Evolutionary conservation across 2,329 filamentous ascomycete genomes (phyloP).

Genomic region (Trichoderma koningii): DNA sequence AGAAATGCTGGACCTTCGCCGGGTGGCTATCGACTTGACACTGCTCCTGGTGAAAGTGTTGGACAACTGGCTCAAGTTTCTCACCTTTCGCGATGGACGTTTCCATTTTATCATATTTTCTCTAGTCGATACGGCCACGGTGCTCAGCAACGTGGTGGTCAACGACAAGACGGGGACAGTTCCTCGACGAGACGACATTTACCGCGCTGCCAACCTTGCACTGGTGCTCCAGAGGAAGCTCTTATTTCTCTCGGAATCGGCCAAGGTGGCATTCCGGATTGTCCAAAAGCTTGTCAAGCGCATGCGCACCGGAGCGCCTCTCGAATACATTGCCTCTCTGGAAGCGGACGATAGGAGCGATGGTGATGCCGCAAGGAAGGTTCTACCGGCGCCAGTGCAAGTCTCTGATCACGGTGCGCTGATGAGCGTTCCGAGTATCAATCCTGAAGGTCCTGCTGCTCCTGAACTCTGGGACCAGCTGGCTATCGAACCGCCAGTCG

Average conservation of each 20-base stretch:
- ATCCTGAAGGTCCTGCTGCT: background rate
- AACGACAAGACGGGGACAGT: slow-evolving; percentile 48
- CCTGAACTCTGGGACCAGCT: background rate
- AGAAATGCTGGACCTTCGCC: slow-evolving; percentile 42
- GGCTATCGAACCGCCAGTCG: background rate
- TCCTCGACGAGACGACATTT: slow-evolving; percentile 44
- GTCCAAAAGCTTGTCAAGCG: slow-evolving; percentile 34
- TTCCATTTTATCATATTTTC: slow-evolving; percentile 55
- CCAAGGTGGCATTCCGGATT: slow-evolving; percentile 42
- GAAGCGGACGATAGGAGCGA: background rate
- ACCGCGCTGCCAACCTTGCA: slow-evolving; percentile 42
- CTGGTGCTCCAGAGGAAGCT: slow-evolving; percentile 40
- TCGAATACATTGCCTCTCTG: background rate
- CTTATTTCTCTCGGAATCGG: slow-evolving; percentile 39
- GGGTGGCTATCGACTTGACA: slow-evolving; percentile 46
- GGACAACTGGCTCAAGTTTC: slow-evolving; percentile 46
- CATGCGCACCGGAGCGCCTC: background rate
- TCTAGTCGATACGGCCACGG: slow-evolving; percentile 53
- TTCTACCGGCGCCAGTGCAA: background rate
- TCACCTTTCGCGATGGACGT: slow-evolving; percentile 49
- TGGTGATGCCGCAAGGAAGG: background rate
- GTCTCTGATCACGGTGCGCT: background rate
- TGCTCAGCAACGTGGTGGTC: slow-evolving; percentile 52
- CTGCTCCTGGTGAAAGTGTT: slow-evolving; percentile 46
- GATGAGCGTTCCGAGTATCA: background rate